Percentiles rank a stretch among this genome's conserved stretches.
These are phyloP conservation scores for Botrytis tulipae DNA, from an alignment of 2,329 filamentous ascomycete species.

Conservation along the genomic window DNA sequence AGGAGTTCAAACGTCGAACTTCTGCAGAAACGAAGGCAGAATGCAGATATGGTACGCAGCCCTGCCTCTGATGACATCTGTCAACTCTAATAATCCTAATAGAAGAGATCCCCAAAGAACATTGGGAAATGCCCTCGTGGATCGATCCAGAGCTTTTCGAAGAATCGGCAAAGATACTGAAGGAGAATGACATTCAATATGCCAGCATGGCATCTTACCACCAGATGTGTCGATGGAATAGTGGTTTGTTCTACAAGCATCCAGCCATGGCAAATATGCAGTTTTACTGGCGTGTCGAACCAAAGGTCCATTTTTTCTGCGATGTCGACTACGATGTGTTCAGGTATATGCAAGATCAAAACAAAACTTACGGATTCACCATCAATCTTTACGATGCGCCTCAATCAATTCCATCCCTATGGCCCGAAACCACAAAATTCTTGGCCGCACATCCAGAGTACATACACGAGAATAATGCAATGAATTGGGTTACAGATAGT, in stretches of 20 bases:
- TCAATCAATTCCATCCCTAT: slow-evolving; percentile 79
- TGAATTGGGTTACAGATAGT: slow-evolving; percentile 82
- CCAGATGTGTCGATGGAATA: slow-evolving; percentile 99
- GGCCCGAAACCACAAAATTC: slow-evolving; percentile 96
- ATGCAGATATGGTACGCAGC: slow-evolving; percentile 69
- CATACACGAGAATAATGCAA: slow-evolving; percentile 78
- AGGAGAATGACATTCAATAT: slow-evolving; percentile 87
- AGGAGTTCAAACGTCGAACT: slow-evolving; percentile 87
- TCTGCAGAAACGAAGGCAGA: slow-evolving; percentile 82
- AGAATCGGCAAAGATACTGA: slow-evolving; percentile 79
- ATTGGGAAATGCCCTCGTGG: slow-evolving; percentile 91
- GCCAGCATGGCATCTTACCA: slow-evolving; percentile 87
- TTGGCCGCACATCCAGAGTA: slow-evolving; percentile 80
- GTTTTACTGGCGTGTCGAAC: slow-evolving; percentile 98
- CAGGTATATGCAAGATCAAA: slow-evolving; percentile 95
- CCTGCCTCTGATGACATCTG: slow-evolving; percentile 19
- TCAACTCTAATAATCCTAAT: slow-evolving; percentile 26
- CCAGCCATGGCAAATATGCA: slow-evolving; percentile 77
- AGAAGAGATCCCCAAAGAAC: slow-evolving; percentile 90
- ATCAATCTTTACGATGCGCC: slow-evolving; percentile 95
- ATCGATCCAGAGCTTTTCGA: slow-evolving; percentile 84
- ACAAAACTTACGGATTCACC: slow-evolving; percentile 98
- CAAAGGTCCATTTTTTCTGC: slow-evolving; percentile 99
- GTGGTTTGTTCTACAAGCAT: slow-evolving; percentile 96
- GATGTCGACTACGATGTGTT: slow-evolving; percentile 98